Percentiles rank a stretch among this genome's conserved stretches.
Evolutionary conservation across 208 protist species (phyloP).

Genomic region (Trypanosomatidae sp.): DNA sequence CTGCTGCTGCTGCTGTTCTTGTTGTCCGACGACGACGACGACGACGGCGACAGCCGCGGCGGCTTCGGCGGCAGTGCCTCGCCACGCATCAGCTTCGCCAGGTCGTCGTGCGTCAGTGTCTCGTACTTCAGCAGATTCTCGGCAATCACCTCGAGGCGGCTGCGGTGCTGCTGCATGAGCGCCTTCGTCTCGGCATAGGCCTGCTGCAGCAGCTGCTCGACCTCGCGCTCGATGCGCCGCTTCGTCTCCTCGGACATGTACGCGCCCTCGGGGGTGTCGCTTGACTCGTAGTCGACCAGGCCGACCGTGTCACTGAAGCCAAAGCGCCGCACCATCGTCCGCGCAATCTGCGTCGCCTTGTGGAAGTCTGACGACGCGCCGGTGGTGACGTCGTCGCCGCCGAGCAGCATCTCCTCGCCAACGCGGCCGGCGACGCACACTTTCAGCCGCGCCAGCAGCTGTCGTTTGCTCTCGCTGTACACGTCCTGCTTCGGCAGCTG

Average conservation of each 20-base stretch:
- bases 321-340: constrained; percentile 84
- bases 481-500: constrained; percentile 77
- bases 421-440: constrained; percentile 86
- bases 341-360: constrained; percentile 80
- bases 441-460: constrained; percentile 74
- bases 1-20: not conserved
- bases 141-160: constrained; percentile 62
- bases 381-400: constrained; percentile 89
- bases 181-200: constrained; percentile 64
- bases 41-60: constrained; percentile 3
- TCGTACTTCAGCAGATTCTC: constrained; percentile 78
- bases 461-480: constrained; percentile 78
- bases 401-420: constrained; percentile 95
- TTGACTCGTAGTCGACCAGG: constrained; percentile 77
- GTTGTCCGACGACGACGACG: not conserved
- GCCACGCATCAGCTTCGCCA: constrained; percentile 63
- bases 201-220: constrained; percentile 42
- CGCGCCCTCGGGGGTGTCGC: constrained; percentile 58
- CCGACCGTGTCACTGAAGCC: constrained; percentile 82
- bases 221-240: constrained; percentile 73
- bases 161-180: constrained; percentile 40
- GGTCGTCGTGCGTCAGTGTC: constrained; percentile 68
- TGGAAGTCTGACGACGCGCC: constrained; percentile 86
- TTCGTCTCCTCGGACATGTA: constrained; percentile 89
- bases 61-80: constrained; percentile 35